Evolutionary conservation across 768 basidiomycete genomes (phyloP), one percentile per base, ranked within the genome.

Genomic region (Mycena chlorophos): DNA sequence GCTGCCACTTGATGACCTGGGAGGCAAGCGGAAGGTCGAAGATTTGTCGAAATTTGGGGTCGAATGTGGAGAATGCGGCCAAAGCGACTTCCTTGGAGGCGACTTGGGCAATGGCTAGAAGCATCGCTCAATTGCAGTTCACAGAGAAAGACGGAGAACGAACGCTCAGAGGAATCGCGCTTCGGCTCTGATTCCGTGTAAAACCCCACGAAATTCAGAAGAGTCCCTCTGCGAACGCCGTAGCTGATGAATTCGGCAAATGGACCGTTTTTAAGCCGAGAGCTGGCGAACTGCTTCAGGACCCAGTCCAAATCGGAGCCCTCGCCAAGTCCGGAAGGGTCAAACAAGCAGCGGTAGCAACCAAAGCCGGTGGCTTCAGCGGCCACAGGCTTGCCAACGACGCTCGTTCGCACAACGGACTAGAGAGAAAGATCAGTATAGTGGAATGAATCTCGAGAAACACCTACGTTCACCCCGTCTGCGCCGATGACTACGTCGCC

Each of bases 401-500:
- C n/a, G 22, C 40, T 42, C 5, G 8, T 42, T 42, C 40, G 40
- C 13, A 42, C 40, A 19, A 42, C 22, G 8, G 40, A 42, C 40
- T 42, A 19, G 8, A n/a, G n/a, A n/a, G n/a, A 14, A 42, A 8
- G 20, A 42, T 20, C 31, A 8, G 31, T 8, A 8, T 17, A 34
- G 31, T 34, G 31, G 31, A 17, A 34, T 8, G 31, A 34, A n/a
- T n/a, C n/a, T n/a, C n/a, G n/a, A n/a, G n/a, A n/a, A n/a, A n/a
- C n/a, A 45, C 51, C 4, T 42, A 52, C 51, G 30, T 52, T 34
- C 26, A 66, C 56, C 14, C 73, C 73, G 38, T 75, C 73, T 10
- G 71, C 73, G 12, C 73, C 74, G 2, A 75, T 65, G 29, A 73
- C 52, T 26, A 75, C 57, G 39, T 75, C 73, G 3, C 70, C 65